Evolutionary conservation across 768 basidiomycete genomes (phyloP), one percentile per base, ranked within the genome.

Genomic region (Agaricus blazei): DNA sequence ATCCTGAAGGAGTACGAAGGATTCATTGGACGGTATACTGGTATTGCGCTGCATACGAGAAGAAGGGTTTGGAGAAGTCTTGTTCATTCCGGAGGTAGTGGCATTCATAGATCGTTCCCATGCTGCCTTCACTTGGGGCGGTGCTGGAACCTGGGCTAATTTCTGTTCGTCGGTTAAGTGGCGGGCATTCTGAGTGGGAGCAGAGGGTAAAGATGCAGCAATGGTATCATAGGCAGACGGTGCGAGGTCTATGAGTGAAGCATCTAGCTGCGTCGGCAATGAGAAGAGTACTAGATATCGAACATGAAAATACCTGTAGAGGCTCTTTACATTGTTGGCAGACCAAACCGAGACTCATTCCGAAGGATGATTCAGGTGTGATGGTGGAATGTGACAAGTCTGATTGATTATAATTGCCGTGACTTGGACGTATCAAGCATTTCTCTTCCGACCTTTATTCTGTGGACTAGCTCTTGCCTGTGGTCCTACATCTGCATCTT

Each of bases 291-390:
- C 52, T 42, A 3, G 44, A 19, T 8, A 45, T 38, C 52, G 42
- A 27, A 40, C 27, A 36, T 24, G 45, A 49, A 69, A 60, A 57
- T 67, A 88, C 88, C 81, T 93, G 87, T 34, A 97, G 72, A 5
- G 90, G 91, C 65, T 95, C 89, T 71, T 92, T 93, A 77, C 91
- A 93, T 71, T 93, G 91, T 65, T 93, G 90, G 64, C 91, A 93
- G 48, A 88, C 77, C 34, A 75, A 68, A 45, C 71, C 73, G 54
- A 69, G 69, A 59, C 72, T 79, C 77, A 78, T 80, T 56, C 57
- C 48, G 60, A 37, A 34, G 11, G 34, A 6, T 34, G 19, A 19
- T 19, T 19, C 19, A 19, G 19, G 19, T 19, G 19, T 19, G 15
- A 38, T 41, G 38, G 47, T 45, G 36, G 54, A 41, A 43, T n/a